phyloP scores from a whole-genome alignment of 179 eudicot species.

The Amaranthus tricolor region DNA sequence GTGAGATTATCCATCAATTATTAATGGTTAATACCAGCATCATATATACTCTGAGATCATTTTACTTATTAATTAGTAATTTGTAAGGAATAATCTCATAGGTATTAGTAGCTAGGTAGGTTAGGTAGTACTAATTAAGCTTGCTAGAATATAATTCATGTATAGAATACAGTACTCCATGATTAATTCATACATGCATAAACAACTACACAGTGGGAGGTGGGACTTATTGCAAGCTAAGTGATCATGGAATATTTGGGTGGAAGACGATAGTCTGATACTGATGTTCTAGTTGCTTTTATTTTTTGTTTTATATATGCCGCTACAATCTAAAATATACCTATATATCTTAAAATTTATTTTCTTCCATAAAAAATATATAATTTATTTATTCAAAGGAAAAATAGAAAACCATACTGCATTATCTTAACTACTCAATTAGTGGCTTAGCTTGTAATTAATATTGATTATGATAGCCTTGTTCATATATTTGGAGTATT shows the following conservation, averaged over 20 bases:
- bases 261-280: too few species aligned
- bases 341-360: too few species aligned
- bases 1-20: neutral
- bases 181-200: conserved; percentile 22
- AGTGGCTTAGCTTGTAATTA: too few species aligned
- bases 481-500: too few species aligned
- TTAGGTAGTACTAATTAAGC: conserved; percentile 20
- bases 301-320: neutral
- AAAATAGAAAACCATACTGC: too few species aligned
- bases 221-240: conserved; percentile 1
- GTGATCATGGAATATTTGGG: conserved; percentile 25
- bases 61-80: neutral
- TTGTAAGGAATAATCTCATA: conserved; percentile 4
- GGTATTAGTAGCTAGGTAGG: conserved; percentile 17
- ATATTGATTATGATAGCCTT: too few species aligned
- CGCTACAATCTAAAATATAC: too few species aligned
- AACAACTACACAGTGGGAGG: conserved; percentile 25
- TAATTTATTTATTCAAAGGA: too few species aligned
- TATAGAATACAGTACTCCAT: conserved; percentile 17
- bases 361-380: too few species aligned
- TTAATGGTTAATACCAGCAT: neutral
- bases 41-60: conserved; percentile 5
- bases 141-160: neutral
- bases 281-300: conserved; percentile 9
- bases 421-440: too few species aligned